Base-by-base conservation (phyloP, 1,139 yeast genomes). In the Candida pseudoviswanathii region DNA sequence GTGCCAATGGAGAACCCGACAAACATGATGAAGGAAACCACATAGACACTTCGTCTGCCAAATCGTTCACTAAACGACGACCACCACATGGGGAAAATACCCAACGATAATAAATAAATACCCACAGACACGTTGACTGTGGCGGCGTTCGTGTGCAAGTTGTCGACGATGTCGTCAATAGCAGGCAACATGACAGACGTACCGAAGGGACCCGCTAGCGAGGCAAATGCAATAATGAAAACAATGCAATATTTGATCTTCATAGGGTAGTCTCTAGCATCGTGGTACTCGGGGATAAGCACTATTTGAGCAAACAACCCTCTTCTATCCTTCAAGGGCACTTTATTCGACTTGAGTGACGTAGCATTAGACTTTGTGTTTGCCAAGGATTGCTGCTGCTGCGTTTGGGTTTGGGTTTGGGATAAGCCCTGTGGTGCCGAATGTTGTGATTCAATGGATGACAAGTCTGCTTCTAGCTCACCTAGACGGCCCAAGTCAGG, bases 41-140 rank as follows among this genome's bases (percentile, higher is more conserved):
- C 67, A 64, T 89, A 90, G 24, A 89, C 84, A 1, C 84, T 75
- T 49, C 97, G 70, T 55, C 96, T 73, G 2, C 97, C 97, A 57
- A 80, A 78, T 49, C 75, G 69, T 63, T 90, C 96, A 46, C 92
- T 84, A 51, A 88, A 77, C 4, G 87, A 80, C 5, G 94, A 85
- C 96, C 96, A 90, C 96, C 96, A 90, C 43, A 90, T 63, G 1
- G 97, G 96, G 60, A 89, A 84, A 1, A 89, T 73, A 10, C 96
- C 97, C 39, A 90, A 63, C 1, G 94, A 75, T 21, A 89, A 63
- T 27, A 89, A 67, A 62, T 89, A 89, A 9, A 89, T 78, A 59
- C 96, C 97, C 50, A 89, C 90, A 0, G 94, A 84, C 11, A 89
- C 76, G 60, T 89, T 89, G 32, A 89, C 91, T 54, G 81, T 73